Evolutionary conservation across 306 rosid species (phyloP).

Genomic region (Gillenia trifoliata): DNA sequence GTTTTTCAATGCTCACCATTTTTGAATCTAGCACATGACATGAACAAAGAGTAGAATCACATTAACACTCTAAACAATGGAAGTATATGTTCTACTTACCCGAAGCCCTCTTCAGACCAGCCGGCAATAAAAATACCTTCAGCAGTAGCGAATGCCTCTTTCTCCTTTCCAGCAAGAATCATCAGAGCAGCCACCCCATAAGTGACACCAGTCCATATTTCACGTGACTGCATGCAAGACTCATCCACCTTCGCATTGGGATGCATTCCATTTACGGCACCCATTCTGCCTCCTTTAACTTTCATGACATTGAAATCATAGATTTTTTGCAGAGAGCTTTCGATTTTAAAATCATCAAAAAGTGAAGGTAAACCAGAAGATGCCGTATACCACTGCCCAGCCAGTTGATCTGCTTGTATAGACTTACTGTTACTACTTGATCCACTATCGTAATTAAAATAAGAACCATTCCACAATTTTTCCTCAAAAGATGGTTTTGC

Average conservation of each 20-base stretch:
- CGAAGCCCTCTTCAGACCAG: slow-evolving; percentile 97
- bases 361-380: slow-evolving; percentile 83
- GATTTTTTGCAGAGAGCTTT: slow-evolving; percentile 72
- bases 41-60: neutral
- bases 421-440: slow-evolving; percentile 87
- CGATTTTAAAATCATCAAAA: slow-evolving; percentile 69
- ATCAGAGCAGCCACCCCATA: slow-evolving; percentile 90
- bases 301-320: slow-evolving; percentile 93
- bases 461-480: slow-evolving; percentile 95
- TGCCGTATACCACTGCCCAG: slow-evolving; percentile 99
- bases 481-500: slow-evolving; percentile 84
- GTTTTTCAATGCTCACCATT: neutral
- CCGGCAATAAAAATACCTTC: slow-evolving; percentile 87
- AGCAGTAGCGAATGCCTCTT: slow-evolving; percentile 83
- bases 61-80: slow-evolving; percentile 1
- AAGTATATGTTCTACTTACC: slow-evolving; percentile 47
- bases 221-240: slow-evolving; percentile 99
- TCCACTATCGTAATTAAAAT: slow-evolving; percentile 93
- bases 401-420: slow-evolving; percentile 95
- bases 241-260: slow-evolving; percentile 92
- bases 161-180: slow-evolving; percentile 94
- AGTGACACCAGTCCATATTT: slow-evolving; percentile 97
- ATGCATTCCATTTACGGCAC: slow-evolving; percentile 98
- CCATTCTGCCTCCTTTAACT: slow-evolving; percentile 88
- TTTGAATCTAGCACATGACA: neutral